Evolutionary conservation across 1,284 basidiomycete species (phyloP), one percentile per base, ranked within the genome.

Genomic region (Ustilago lituana): DNA sequence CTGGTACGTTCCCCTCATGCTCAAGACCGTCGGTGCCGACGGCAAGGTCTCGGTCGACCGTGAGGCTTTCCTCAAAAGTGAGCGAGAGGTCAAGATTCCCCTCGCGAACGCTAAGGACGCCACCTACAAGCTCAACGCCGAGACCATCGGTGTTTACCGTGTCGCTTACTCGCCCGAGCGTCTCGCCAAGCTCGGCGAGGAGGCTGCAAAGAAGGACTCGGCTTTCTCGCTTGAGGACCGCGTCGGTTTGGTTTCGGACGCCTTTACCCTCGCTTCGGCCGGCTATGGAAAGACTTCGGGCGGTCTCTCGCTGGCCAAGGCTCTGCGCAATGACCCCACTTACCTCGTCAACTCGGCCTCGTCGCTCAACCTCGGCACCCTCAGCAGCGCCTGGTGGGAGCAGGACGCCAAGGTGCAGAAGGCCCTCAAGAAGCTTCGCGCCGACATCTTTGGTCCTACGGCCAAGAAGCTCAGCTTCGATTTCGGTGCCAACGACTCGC

Each of bases 101-200:
- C 79, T 97, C 29, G 59, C 75, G 29, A 88, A 83, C 80, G 88
- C 87, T 78, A 86, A 89, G 22, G 90, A 75, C 26, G 40, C 54
- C 22, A 63, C 88, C 83, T 87, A 85, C 83, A 96, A 97, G 84
- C 85, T 98, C 61, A 98, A 98, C 81, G 90, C 89, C 14, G 90
- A 90, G 51, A 94, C 93, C 1, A 87, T 88, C 53, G 94, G 94
- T 73, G 91, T 96, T 76, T 98, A 90, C 83, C 91, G 94, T 45
- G 93, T 96, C 29, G 85, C 90, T 24, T 98, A 98, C 84, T 87
- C 90, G 15, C 88, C 91, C 27, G 90, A 92, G 74, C 87, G 91
- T 32, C 86, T 96, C 19, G 85, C 85, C 32, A 88, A 88, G 80
- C 91, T 98, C 60, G 93, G 91, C 12, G 83, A 86, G 38, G 91